A percentile compares a stretch with the other conserved stretches of the same genome.
Conservation (phyloP, 148 eudicot species). For the Vaccinium darrowii region DNA sequence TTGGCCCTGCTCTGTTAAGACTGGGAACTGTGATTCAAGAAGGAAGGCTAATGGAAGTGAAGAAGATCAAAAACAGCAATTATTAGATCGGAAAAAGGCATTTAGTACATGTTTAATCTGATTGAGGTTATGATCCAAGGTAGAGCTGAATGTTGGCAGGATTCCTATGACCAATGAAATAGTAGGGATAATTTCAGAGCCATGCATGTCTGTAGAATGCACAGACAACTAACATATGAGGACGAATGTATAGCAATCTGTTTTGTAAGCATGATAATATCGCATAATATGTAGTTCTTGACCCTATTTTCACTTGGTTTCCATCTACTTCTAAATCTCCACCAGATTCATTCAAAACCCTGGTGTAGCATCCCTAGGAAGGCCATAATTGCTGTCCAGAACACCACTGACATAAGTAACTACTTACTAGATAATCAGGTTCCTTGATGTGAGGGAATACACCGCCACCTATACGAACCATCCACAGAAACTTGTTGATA, state of each 20-base stretch:
- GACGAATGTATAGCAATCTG: neutral
- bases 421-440: conserved; percentile 89
- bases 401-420: neutral
- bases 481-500: conserved; percentile 94
- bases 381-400: neutral
- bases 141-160: neutral
- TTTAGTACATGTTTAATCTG: neutral
- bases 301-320: neutral
- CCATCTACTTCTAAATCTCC: neutral
- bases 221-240: neutral
- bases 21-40: neutral
- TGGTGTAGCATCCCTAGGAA: neutral
- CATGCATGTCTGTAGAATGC: neutral
- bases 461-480: conserved; percentile 99
- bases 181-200: neutral
- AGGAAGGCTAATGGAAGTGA: neutral
- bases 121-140: neutral
- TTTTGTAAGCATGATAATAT: neutral
- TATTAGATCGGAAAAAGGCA: neutral
- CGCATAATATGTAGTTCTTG: neutral
- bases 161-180: neutral
- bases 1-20: neutral
- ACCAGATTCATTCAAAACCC: neutral
- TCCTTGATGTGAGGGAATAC: conserved; percentile 98
- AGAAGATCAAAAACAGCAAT: neutral